phyloP scores from a whole-genome alignment of 208 protist species.

The Crithidia acanthocephali region DNA sequence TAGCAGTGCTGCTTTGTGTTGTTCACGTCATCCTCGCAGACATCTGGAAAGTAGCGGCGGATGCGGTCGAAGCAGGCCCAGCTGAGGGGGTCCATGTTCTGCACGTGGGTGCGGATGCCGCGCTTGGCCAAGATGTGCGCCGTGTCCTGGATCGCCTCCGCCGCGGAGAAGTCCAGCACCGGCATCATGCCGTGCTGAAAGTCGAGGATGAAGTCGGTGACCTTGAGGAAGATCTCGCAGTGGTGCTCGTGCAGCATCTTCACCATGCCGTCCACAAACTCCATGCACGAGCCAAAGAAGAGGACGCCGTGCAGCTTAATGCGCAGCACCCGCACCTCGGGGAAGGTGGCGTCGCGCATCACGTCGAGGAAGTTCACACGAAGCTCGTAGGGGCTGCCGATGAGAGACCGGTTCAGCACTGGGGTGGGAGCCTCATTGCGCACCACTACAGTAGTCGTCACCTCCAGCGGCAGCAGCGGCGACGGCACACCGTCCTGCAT shows the following conservation, averaged over 20 bases:
- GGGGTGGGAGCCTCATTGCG: conserved; percentile 4
- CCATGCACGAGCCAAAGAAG: conserved; percentile 63
- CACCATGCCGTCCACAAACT: conserved; percentile 55
- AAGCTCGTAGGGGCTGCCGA: conserved; percentile 28
- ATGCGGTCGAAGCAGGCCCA: conserved; percentile 50
- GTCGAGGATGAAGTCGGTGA: conserved; percentile 64
- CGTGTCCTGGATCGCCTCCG: conserved; percentile 51
- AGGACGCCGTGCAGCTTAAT: conserved; percentile 52
- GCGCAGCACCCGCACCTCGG: conserved; percentile 53
- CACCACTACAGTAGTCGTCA: conserved; percentile 21
- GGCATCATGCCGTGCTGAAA: conserved; percentile 59
- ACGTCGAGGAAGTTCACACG: conserved; percentile 54
- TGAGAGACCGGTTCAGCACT: conserved; percentile 28
- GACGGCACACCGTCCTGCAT: background rate
- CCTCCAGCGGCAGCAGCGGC: conserved; percentile 17
- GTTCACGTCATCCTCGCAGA: conserved; percentile 56
- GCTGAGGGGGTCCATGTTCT: conserved; percentile 60
- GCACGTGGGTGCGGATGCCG: conserved; percentile 56
- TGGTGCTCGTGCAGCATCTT: conserved; percentile 53
- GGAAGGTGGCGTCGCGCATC: conserved; percentile 40
- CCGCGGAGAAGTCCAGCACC: conserved; percentile 57
- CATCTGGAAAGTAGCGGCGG: conserved; percentile 46
- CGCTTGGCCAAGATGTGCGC: conserved; percentile 45
- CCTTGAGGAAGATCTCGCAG: conserved; percentile 56
- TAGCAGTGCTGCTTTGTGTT: conserved; percentile 56